These are phyloP conservation scores for Chaetomium cochliodes DNA, from an alignment of 495 filamentous ascomycete genomes.

Conservation along the genomic window DNA sequence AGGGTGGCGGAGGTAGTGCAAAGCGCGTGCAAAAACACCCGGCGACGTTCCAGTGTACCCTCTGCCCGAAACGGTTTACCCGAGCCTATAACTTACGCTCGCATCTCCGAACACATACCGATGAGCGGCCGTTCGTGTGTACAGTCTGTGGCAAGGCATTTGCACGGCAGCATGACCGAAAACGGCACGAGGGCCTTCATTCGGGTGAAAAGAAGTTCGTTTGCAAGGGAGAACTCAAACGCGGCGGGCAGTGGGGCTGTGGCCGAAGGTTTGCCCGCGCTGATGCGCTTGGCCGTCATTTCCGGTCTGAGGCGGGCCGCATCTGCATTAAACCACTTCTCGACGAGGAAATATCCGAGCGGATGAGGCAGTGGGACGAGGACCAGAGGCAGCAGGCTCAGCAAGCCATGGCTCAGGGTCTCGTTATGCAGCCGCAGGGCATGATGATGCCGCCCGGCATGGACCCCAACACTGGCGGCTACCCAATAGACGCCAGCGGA, in stretches of 20 bases:
- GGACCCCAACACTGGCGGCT: slow-evolving; percentile 44
- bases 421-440: slow-evolving; percentile 43
- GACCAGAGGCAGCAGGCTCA: slow-evolving; percentile 66
- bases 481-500: slow-evolving; percentile 53
- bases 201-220: slow-evolving; percentile 97
- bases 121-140: slow-evolving; percentile 92
- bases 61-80: slow-evolving; percentile 86
- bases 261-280: slow-evolving; percentile 91
- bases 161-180: slow-evolving; percentile 89
- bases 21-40: slow-evolving; percentile 94
- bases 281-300: slow-evolving; percentile 94
- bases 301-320: slow-evolving; percentile 90
- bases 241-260: slow-evolving; percentile 85
- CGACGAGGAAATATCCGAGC: slow-evolving; percentile 82
- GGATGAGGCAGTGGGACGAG: slow-evolving; percentile 64
- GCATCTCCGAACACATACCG: slow-evolving; percentile 89
- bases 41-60: slow-evolving; percentile 80
- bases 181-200: slow-evolving; percentile 86
- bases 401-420: slow-evolving; percentile 50
- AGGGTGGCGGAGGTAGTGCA: slow-evolving; percentile 46
- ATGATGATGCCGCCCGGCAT: slow-evolving; percentile 45
- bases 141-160: slow-evolving; percentile 96
- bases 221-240: slow-evolving; percentile 83
- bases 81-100: slow-evolving; percentile 87
- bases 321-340: slow-evolving; percentile 94